Evolutionary conservation across 805 yeast genomes (phyloP).

Genomic region (Schwanniomyces sp.): DNA sequence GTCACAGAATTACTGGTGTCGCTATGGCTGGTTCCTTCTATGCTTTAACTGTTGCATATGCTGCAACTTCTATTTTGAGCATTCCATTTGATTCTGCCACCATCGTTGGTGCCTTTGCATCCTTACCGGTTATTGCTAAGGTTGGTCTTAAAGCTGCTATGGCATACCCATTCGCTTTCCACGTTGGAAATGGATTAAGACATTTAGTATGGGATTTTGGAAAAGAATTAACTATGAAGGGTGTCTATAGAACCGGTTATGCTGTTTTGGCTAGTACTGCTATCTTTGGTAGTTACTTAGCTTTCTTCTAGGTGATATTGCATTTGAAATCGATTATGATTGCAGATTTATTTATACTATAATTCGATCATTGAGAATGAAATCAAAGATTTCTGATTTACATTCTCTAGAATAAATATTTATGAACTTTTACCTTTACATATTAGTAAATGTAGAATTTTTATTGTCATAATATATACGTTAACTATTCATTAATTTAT

Average conservation of each 20-base stretch:
- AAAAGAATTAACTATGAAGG: slow-evolving; percentile 72
- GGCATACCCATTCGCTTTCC: slow-evolving; percentile 86
- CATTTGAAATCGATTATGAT: not conserved
- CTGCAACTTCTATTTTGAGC: slow-evolving; percentile 55
- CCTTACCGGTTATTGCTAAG: slow-evolving; percentile 65
- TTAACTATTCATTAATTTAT: slow-evolving; percentile 5
- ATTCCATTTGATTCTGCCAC: slow-evolving; percentile 60
- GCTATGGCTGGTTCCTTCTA: slow-evolving; percentile 78
- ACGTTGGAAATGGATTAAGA: slow-evolving; percentile 83
- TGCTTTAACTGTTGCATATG: slow-evolving; percentile 73
- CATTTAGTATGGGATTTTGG: slow-evolving; percentile 94
- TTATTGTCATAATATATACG: not conserved
- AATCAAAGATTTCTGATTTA: not conserved
- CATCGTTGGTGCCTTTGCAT: slow-evolving; percentile 54
- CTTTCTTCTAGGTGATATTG: slow-evolving; percentile 34
- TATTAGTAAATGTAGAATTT: not conserved
- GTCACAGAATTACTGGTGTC: slow-evolving; percentile 89
- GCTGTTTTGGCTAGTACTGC: slow-evolving; percentile 69
- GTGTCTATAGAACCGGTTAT: slow-evolving; percentile 92
- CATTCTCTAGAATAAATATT: not conserved
- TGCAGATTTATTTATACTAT: slow-evolving; percentile 1
- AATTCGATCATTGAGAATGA: not conserved
- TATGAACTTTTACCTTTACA: not conserved
- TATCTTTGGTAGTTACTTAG: slow-evolving; percentile 56
- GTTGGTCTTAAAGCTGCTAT: slow-evolving; percentile 63